phyloP scores from a whole-genome alignment of 2,329 filamentous ascomycete genomes.

The Chlorencoelia australis region DNA sequence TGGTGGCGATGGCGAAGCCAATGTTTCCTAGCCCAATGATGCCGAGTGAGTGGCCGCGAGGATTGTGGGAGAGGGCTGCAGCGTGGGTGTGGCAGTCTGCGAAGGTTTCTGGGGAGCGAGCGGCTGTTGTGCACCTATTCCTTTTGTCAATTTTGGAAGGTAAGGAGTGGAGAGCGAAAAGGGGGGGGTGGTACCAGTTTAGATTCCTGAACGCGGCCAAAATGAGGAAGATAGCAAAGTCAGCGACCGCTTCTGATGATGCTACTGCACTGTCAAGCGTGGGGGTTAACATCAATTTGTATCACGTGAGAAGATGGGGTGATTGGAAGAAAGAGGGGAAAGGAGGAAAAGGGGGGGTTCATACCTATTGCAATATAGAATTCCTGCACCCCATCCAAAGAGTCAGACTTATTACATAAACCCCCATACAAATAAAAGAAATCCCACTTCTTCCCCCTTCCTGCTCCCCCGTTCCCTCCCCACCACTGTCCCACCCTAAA shows the following conservation, averaged over 20 bases:
- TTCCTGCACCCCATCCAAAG: constrained; percentile 28
- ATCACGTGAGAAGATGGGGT: too few relatives aligned
- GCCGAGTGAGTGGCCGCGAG: constrained; percentile 49
- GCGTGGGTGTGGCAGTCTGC: constrained; percentile 48
- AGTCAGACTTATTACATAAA: neutral
- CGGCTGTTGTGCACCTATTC: constrained; percentile 21
- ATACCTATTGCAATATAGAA: constrained; percentile 60
- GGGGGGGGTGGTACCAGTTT: constrained; percentile 38
- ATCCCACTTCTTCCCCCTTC: too few relatives aligned
- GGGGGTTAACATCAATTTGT: too few relatives aligned
- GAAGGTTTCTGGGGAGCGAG: constrained; percentile 32
- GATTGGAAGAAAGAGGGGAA: neutral
- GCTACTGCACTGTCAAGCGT: constrained; percentile 51
- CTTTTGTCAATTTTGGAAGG: neutral
- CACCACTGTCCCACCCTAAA: neutral
- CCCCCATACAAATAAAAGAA: neutral
- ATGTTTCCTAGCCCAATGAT: constrained; percentile 62
- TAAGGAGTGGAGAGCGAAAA: neutral
- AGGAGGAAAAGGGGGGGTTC: too few relatives aligned
- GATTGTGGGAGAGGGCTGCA: constrained; percentile 52
- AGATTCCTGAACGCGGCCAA: constrained; percentile 60
- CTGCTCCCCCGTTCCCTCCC: too few relatives aligned
- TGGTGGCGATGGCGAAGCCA: constrained; percentile 50
- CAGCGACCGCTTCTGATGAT: constrained; percentile 62
- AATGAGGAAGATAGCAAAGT: constrained; percentile 59